Evolutionary conservation across 2,329 filamentous ascomycete species (phyloP), one percentile per base, ranked within the genome.

Genomic region (Capronia coronata): DNA sequence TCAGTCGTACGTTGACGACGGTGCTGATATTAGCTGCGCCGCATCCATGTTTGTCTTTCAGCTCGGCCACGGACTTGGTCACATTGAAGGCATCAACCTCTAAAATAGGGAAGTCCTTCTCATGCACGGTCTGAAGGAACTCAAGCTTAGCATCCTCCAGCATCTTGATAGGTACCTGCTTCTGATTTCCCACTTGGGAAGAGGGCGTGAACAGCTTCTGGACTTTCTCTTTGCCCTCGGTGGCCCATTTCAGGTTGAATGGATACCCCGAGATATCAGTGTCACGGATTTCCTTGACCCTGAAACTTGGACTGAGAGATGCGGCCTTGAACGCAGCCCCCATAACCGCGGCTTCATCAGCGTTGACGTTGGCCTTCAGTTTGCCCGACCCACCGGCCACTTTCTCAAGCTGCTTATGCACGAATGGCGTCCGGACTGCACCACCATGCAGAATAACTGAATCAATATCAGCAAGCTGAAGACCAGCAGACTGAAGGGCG

Each of bases 241-340:
- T 75, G 30, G 73, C 79, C 79, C 87, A 95, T 66, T 84, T 86
- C 61, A 95, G 78, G 49, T 82, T 82, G 22, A 85, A 78, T 1
- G 82, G 74, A 65, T 93, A 96, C 37, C 76, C 76, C 35, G 86
- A 79, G 18, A 78, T 80, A 61, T 98, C 93, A n/a, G 75, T 77
- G 44, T 86, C 80, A 51, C 86, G 79, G 58, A 98, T 98, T 64
- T 97, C 93, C 76, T 97, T 98, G 65, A 98, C 93, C 54, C 89
- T 84, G 81, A 98, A 98, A 66, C 86, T 91, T 34, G 91, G 89
- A 70, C 88, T 96, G 51, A 98, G 77, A 60, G 87, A 82, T 45
- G 93, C 93, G 43, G 87, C 93, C 64, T 90, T 87, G 76, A 98
- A 97, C 22, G 86, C 90, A 48, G 93, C 91, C 61, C 93, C 93